A percentile compares a stretch with the other conserved stretches of the same genome.
These are phyloP conservation scores for Penicillium psychrofluorescens DNA, from an alignment of 495 filamentous ascomycete genomes.

Conservation along the genomic window DNA sequence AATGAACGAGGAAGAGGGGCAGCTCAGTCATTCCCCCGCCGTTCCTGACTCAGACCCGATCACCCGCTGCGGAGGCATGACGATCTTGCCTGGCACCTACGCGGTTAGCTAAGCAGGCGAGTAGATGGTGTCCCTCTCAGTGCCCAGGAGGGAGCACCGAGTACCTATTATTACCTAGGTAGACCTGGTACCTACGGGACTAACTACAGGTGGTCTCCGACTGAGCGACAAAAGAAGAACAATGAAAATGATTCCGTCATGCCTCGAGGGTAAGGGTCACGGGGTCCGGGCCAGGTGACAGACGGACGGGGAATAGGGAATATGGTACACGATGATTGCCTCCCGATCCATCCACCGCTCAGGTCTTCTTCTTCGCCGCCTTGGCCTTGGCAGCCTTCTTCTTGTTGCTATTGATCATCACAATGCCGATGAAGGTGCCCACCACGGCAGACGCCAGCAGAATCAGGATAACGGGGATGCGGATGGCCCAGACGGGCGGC, in stretches of 20 bases:
- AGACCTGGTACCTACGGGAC: no score
- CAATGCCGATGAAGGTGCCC: constrained; percentile 88
- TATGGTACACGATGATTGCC: constrained; percentile 3
- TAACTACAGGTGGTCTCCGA: no score
- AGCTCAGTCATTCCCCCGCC: constrained; percentile 1
- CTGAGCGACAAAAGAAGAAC: no score
- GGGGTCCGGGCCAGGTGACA: no score
- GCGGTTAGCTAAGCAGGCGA: no score
- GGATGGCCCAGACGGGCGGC: constrained; percentile 96
- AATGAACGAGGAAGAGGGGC: constrained; percentile 7
- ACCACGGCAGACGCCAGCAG: constrained; percentile 90
- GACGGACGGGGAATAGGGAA: no score
- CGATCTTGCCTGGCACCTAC: no score
- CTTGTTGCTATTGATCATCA: constrained; percentile 98
- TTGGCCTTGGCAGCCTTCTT: constrained; percentile 95
- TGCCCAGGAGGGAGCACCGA: no score
- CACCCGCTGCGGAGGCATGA: no score
- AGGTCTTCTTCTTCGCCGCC: constrained; percentile 61
- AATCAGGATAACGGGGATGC: constrained; percentile 93
- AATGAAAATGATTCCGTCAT: no score
- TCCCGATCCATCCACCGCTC: constrained; percentile 25
- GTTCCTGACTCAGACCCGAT: constrained; percentile 15
- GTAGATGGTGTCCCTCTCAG: no score
- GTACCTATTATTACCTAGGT: no score
- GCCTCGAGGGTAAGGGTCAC: constrained; percentile 2